A percentile compares a stretch with the other conserved stretches of the same genome.
phyloP scores from a whole-genome alignment of 1,284 basidiomycete genomes.

The Cutaneotrichosporon cyanovorans region DNA sequence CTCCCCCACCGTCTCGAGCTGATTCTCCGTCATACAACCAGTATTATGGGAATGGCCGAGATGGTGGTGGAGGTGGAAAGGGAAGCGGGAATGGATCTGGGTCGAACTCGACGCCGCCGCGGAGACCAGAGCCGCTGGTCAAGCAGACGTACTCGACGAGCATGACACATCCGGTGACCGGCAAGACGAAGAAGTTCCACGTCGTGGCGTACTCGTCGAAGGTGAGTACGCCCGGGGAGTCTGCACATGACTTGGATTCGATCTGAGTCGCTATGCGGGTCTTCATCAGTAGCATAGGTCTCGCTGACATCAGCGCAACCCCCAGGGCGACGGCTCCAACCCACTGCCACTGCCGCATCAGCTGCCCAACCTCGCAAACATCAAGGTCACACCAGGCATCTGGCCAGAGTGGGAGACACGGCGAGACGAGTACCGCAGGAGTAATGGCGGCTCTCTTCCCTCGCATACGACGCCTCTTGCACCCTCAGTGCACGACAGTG shows the following conservation, averaged over 20 bases:
- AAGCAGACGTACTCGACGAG: slow-evolving; percentile 45
- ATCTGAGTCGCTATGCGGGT: neutral
- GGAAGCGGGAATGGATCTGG: neutral
- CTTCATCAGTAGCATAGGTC: neutral
- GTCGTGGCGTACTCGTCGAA: slow-evolving; percentile 44
- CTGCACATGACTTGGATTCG: neutral
- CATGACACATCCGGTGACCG: slow-evolving; percentile 38
- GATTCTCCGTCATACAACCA: slow-evolving; percentile 18
- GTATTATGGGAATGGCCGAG: slow-evolving; percentile 18
- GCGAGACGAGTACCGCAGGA: slow-evolving; percentile 25
- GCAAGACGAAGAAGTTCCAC: slow-evolving; percentile 42
- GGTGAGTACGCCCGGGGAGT: slow-evolving; percentile 12
- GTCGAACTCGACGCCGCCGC: slow-evolving; percentile 16
- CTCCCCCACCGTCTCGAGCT: slow-evolving; percentile 27
- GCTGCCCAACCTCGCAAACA: slow-evolving; percentile 32
- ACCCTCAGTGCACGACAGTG: neutral
- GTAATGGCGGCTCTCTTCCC: slow-evolving; percentile 5
- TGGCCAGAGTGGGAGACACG: slow-evolving; percentile 43
- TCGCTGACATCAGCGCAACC: slow-evolving; percentile 26
- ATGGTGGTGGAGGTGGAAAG: neutral
- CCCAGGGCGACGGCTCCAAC: slow-evolving; percentile 37
- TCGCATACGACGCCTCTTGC: slow-evolving; percentile 4
- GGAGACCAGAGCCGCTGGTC: slow-evolving; percentile 32
- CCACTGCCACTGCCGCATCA: slow-evolving; percentile 39
- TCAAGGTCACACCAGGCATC: slow-evolving; percentile 36